A percentile compares a stretch with the other conserved stretches of the same genome.
These are phyloP conservation scores for Sporothrix humicola DNA, from an alignment of 2,329 filamentous ascomycete genomes.

Conservation along the genomic window DNA sequence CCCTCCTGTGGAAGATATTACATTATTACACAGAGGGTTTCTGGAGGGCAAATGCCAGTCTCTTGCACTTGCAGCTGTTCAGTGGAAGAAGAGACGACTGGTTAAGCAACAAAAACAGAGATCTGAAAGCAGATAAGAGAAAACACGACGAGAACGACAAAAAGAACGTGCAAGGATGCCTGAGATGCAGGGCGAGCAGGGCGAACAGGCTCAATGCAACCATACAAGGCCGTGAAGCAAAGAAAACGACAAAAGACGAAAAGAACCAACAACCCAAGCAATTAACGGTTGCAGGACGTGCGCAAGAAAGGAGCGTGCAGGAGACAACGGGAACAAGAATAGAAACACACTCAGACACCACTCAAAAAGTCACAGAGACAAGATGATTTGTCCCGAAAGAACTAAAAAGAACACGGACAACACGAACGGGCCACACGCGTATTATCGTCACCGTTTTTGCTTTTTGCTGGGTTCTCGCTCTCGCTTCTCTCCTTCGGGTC, in stretches of 20 bases:
- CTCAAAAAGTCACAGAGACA: neutral
- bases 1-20: neutral
- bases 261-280: no score
- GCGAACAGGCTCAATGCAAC: conserved; percentile 17
- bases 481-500: conserved; percentile 3
- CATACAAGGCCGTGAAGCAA: neutral
- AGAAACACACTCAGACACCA: neutral
- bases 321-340: neutral
- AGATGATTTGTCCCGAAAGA: neutral
- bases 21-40: neutral
- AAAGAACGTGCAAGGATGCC: neutral
- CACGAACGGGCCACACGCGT: neutral
- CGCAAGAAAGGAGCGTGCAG: conserved; percentile 7
- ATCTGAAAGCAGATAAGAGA: neutral
- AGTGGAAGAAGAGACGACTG: no score
- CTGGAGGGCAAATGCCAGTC: neutral
- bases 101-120: neutral
- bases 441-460: conserved; percentile 16
- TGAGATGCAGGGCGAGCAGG: conserved; percentile 16
- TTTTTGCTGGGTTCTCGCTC: neutral
- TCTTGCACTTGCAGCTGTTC: neutral
- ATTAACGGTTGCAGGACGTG: conserved; percentile 19
- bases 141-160: neutral
- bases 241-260: neutral
- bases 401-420: neutral